phyloP scores from a whole-genome alignment of 2,329 filamentous ascomycete genomes.

The Zymoseptoria ardabiliae region DNA sequence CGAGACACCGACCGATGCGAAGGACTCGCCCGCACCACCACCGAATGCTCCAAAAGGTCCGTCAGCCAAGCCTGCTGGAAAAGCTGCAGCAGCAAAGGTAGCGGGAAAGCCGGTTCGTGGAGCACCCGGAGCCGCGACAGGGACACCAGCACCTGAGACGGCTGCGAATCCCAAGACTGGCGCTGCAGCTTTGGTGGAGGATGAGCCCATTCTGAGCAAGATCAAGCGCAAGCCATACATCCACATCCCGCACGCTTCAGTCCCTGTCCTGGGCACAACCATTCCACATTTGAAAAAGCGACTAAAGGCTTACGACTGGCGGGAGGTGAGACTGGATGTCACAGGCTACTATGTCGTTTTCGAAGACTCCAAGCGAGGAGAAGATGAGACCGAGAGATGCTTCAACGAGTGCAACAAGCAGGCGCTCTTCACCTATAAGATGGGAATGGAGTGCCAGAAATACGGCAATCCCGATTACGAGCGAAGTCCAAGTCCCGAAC shows the following conservation, averaged over 20 bases:
- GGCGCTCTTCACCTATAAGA: slow-evolving; percentile 82
- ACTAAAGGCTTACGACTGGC: slow-evolving; percentile 72
- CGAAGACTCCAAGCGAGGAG: slow-evolving; percentile 65
- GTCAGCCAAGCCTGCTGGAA: slow-evolving; percentile 44
- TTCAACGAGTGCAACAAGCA: slow-evolving; percentile 71
- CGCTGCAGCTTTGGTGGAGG: slow-evolving; percentile 53
- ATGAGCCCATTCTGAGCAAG: slow-evolving; percentile 57
- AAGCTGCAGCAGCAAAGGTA: slow-evolving; percentile 21
- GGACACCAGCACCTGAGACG: not conserved
- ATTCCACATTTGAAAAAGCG: slow-evolving; percentile 85
- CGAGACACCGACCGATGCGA: slow-evolving; percentile 24
- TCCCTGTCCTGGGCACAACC: slow-evolving; percentile 79
- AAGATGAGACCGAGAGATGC: slow-evolving; percentile 74
- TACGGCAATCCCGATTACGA: slow-evolving; percentile 60
- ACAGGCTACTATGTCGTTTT: slow-evolving; percentile 92
- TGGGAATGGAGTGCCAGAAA: slow-evolving; percentile 80
- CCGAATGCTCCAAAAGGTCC: slow-evolving; percentile 84
- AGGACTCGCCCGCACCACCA: slow-evolving; percentile 56
- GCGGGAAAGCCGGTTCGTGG: slow-evolving; percentile 23
- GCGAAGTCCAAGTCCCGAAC: slow-evolving; percentile 46
- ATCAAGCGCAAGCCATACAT: slow-evolving; percentile 79
- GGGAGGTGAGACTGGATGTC: slow-evolving; percentile 74
- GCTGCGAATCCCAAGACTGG: slow-evolving; percentile 39
- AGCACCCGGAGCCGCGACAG: slow-evolving; percentile 22
- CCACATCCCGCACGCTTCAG: slow-evolving; percentile 77